These are phyloP conservation scores for Beverwykella pulmonaria DNA, from an alignment of 495 filamentous ascomycete species.

Conservation along the genomic window DNA sequence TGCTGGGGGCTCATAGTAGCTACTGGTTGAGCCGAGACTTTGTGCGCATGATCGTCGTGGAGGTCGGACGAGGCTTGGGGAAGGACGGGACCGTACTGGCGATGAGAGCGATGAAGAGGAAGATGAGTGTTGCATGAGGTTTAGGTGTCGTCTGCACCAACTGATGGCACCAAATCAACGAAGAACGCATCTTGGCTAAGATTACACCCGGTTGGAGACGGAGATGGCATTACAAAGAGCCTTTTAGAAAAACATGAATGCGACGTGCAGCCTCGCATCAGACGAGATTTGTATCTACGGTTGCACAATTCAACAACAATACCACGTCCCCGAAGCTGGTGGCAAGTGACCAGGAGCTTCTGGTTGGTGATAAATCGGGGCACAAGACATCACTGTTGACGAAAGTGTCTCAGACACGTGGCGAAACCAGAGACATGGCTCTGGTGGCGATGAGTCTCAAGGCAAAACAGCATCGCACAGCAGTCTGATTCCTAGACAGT, in stretches of 20 bases:
- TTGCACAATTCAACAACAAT: background rate
- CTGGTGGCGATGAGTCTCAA: background rate
- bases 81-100: slow-evolving; percentile 64
- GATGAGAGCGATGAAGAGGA: slow-evolving; percentile 76
- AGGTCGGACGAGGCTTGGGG: slow-evolving; percentile 77
- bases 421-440: background rate
- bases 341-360: background rate
- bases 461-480: background rate
- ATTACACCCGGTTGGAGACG: background rate
- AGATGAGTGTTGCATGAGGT: slow-evolving; percentile 10
- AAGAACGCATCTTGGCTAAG: background rate
- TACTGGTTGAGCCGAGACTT: slow-evolving; percentile 91
- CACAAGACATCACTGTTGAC: background rate
- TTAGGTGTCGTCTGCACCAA: background rate
- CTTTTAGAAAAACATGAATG: too few relatives aligned
- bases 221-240: too few relatives aligned
- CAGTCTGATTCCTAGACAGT: background rate
- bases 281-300: background rate
- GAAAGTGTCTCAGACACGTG: background rate
- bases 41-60: slow-evolving; percentile 80
- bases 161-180: background rate
- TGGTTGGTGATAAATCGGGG: background rate
- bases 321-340: background rate
- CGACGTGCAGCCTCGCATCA: background rate
- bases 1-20: slow-evolving; percentile 93